Percentiles rank a stretch among this genome's conserved stretches.
These are phyloP conservation scores for Pseudogymnoascus sp. DNA, from an alignment of 2,329 filamentous ascomycete genomes.

Conservation along the genomic window DNA sequence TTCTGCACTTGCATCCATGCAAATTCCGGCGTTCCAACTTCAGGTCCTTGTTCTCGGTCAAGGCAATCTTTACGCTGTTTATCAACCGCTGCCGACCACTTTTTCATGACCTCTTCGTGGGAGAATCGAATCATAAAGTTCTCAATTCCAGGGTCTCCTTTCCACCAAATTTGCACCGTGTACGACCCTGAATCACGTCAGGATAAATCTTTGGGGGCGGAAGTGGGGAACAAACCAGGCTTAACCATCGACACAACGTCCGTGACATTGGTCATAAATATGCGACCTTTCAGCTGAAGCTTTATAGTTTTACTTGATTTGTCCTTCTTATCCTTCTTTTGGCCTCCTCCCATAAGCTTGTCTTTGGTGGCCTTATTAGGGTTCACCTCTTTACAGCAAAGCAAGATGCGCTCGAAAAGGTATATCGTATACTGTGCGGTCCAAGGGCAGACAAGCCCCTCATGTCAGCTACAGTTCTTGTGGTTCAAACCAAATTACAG, in stretches of 20 bases:
- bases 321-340: slow-evolving; percentile 60
- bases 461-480: slow-evolving; percentile 19
- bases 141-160: slow-evolving; percentile 88
- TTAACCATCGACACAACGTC: slow-evolving; percentile 83
- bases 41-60: slow-evolving; percentile 40
- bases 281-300: slow-evolving; percentile 89
- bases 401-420: slow-evolving; percentile 87
- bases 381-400: slow-evolving; percentile 94
- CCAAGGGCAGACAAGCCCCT: slow-evolving; percentile 18
- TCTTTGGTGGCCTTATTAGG: slow-evolving; percentile 69
- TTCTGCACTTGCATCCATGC: slow-evolving; percentile 67
- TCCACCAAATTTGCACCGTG: slow-evolving; percentile 97
- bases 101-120: slow-evolving; percentile 87
- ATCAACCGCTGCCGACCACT: slow-evolving; percentile 78
- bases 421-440: slow-evolving; percentile 81
- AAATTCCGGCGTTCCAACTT: slow-evolving; percentile 60
- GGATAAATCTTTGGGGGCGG: slow-evolving; percentile 12
- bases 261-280: slow-evolving; percentile 98
- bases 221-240: slow-evolving; percentile 53
- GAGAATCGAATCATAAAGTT: slow-evolving; percentile 92
- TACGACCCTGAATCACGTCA: slow-evolving; percentile 62
- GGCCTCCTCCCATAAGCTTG: slow-evolving; percentile 54
- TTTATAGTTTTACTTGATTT: slow-evolving; percentile 66
- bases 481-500: slow-evolving; percentile 7
- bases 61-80: slow-evolving; percentile 60